A percentile compares a stretch with the other conserved stretches of the same genome.
Conservation (phyloP, 768 basidiomycete genomes). For the Coprinopsis marcescibilis region DNA sequence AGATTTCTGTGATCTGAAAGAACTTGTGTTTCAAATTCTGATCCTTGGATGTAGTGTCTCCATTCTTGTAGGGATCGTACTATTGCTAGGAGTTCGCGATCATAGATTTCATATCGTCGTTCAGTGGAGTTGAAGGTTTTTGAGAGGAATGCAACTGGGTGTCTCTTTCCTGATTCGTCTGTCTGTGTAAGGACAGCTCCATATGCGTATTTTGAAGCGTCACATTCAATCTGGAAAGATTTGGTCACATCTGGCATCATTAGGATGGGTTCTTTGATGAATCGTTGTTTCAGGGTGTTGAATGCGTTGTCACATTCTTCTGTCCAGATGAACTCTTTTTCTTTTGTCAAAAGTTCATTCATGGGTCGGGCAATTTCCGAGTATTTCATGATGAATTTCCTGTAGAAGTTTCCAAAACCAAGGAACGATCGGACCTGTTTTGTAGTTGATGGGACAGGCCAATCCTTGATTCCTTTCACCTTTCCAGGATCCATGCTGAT, state of each 20-base stretch:
- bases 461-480: slow-evolving; percentile 27
- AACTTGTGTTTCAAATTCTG: too few relatives aligned
- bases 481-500: too few relatives aligned
- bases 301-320: slow-evolving; percentile 21
- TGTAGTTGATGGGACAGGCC: slow-evolving; percentile 29
- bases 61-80: too few relatives aligned
- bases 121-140: slow-evolving; percentile 1
- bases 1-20: too few relatives aligned
- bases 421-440: slow-evolving; percentile 35
- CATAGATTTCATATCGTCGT: too few relatives aligned
- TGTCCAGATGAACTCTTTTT: too few relatives aligned
- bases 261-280: slow-evolving; percentile 2
- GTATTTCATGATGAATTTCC: slow-evolving; percentile 33
- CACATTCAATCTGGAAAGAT: slow-evolving; percentile 7
- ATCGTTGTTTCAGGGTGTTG: slow-evolving; percentile 21
- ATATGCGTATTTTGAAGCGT: slow-evolving; percentile 1
- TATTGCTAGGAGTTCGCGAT: too few relatives aligned
- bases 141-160: slow-evolving; percentile 2
- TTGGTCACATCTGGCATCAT: neutral
- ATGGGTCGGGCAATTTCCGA: slow-evolving; percentile 26
- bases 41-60: too few relatives aligned
- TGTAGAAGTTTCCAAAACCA: slow-evolving; percentile 42
- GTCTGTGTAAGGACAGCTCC: slow-evolving; percentile 14
- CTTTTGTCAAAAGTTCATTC: slow-evolving; percentile 21
- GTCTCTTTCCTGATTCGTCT: neutral